Percentiles rank a stretch among this genome's conserved stretches.
These are phyloP conservation scores for Aspergillus niger DNA, from an alignment of 2,329 filamentous ascomycete species.

Conservation along the genomic window DNA sequence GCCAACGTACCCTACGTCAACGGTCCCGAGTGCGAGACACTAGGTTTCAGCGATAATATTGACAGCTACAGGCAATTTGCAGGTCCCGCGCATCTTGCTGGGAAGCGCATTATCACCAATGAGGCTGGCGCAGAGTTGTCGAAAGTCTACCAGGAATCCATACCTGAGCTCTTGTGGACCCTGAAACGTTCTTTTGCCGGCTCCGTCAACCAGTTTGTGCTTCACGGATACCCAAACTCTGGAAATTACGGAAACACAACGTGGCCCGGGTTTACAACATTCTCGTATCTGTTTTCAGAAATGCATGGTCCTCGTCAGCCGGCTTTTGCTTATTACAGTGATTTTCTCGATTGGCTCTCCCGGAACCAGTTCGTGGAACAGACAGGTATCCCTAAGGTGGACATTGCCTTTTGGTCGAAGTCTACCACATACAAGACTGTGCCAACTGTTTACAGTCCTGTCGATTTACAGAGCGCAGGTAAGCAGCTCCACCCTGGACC, in stretches of 20 bases:
- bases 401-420: slow-evolving; percentile 6
- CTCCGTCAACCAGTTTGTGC: slow-evolving; percentile 47
- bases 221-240: slow-evolving; percentile 49
- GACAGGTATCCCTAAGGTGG: neutral
- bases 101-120: slow-evolving; percentile 43
- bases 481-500: neutral
- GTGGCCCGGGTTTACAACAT: slow-evolving; percentile 53
- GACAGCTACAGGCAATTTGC: slow-evolving; percentile 47
- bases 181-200: slow-evolving; percentile 44
- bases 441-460: neutral
- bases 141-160: slow-evolving; percentile 25
- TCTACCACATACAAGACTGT: neutral
- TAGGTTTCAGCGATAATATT: slow-evolving; percentile 40
- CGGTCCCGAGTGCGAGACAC: slow-evolving; percentile 46
- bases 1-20: slow-evolving; percentile 40
- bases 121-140: slow-evolving; percentile 38
- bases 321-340: slow-evolving; percentile 15
- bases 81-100: slow-evolving; percentile 43
- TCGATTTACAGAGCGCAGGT: slow-evolving; percentile 2
- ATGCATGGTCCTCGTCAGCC: slow-evolving; percentile 46
- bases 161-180: slow-evolving; percentile 36
- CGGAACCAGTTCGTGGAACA: neutral
- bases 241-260: slow-evolving; percentile 50
- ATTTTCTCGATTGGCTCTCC: neutral
- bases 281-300: slow-evolving; percentile 50